These are phyloP conservation scores for Euphorbia schlechtendalii DNA, from an alignment of 441 rosid species.

Conservation along the genomic window DNA sequence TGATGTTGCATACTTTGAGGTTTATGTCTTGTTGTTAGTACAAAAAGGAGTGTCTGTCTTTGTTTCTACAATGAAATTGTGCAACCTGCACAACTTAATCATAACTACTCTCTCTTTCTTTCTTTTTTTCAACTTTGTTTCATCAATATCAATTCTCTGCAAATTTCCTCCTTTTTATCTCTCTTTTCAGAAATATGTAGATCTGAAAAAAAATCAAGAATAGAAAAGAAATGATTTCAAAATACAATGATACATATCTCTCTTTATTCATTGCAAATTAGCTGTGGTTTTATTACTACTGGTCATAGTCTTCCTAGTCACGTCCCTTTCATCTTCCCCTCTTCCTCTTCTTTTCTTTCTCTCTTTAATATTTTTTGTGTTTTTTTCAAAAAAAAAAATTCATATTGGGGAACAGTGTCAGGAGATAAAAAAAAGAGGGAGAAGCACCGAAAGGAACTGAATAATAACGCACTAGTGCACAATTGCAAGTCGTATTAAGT, in stretches of 20 bases:
- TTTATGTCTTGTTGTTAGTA: slow-evolving; percentile 13
- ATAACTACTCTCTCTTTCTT: too few species aligned
- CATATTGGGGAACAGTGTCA: slow-evolving; percentile 29
- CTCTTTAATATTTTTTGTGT: slow-evolving; percentile 14
- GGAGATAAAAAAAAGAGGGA: slow-evolving; percentile 29
- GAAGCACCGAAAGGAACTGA: too few species aligned
- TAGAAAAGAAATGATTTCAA: not conserved
- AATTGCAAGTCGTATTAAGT: too few species aligned
- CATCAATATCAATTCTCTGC: slow-evolving; percentile 9
- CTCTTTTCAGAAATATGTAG: slow-evolving; percentile 15
- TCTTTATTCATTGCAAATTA: slow-evolving; percentile 16
- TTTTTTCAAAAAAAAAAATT: too few species aligned
- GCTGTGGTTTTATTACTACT: slow-evolving; percentile 15
- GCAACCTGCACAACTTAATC: not conserved
- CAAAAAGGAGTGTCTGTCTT: slow-evolving; percentile 13
- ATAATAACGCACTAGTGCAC: too few species aligned
- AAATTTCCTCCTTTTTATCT: slow-evolving; percentile 5
- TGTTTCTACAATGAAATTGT: slow-evolving; percentile 13
- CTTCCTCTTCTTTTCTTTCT: slow-evolving; percentile 15
- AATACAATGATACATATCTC: slow-evolving; percentile 6
- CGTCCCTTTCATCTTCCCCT: slow-evolving; percentile 37
- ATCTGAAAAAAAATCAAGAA: slow-evolving; percentile 27
- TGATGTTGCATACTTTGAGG: slow-evolving; percentile 10
- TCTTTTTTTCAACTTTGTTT: slow-evolving; percentile 12
- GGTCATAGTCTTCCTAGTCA: slow-evolving; percentile 35